Evolutionary conservation across 352 stramenopile genomes (phyloP).

Genomic region (Phytopythium helicoides): DNA sequence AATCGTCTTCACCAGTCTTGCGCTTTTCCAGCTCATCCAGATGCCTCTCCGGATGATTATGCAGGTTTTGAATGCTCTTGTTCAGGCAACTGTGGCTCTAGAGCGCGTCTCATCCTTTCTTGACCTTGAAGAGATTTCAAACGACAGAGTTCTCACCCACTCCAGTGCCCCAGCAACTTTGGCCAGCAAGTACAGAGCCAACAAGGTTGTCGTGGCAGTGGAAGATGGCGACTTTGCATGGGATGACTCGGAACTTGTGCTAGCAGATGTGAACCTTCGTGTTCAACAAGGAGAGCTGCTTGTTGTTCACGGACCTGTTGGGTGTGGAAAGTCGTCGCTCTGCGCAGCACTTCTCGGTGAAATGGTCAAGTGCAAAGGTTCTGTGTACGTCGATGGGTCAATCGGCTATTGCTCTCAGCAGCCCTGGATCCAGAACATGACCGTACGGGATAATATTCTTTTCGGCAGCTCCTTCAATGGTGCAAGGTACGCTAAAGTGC

Average conservation of each 20-base stretch:
- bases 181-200: conserved; percentile 14
- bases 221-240: conserved; percentile 36
- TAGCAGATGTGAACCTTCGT: conserved; percentile 67
- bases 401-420: conserved; percentile 87
- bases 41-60: conserved; percentile 52
- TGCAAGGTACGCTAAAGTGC: conserved; percentile 51
- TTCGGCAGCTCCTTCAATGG: conserved; percentile 77
- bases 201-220: conserved; percentile 25
- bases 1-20: conserved; percentile 62
- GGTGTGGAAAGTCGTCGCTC: conserved; percentile 89
- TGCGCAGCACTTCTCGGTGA: conserved; percentile 90
- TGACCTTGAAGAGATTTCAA: conserved; percentile 39
- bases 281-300: conserved; percentile 81
- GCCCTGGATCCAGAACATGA: conserved; percentile 89
- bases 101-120: conserved; percentile 76
- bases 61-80: conserved; percentile 22
- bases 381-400: conserved; percentile 21
- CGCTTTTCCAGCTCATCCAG: conserved; percentile 80
- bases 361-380: conserved; percentile 48
- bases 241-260: conserved; percentile 16
- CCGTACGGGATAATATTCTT: conserved; percentile 85
- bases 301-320: conserved; percentile 89
- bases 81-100: conserved; percentile 83
- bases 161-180: conserved; percentile 4
- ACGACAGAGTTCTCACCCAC: conserved; percentile 16